These are phyloP conservation scores for Ceratobasidium sp. DNA, from an alignment of 1,284 basidiomycete species.

Conservation along the genomic window DNA sequence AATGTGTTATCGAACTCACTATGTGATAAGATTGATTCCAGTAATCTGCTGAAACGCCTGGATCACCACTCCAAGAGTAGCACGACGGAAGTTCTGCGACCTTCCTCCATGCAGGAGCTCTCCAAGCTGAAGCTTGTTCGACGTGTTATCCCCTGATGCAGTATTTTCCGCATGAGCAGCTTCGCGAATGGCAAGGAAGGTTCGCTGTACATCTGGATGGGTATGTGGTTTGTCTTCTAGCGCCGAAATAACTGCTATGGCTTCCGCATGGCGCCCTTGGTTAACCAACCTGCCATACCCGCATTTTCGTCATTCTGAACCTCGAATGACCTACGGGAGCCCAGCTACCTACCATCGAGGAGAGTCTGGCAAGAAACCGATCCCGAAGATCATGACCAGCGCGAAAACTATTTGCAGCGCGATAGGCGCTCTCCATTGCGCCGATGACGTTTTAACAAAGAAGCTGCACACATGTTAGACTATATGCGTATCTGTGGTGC, in stretches of 20 bases:
- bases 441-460: conserved; percentile 60
- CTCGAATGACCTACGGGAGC: no score
- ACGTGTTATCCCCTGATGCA: conserved; percentile 37
- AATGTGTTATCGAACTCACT: conserved; percentile 56
- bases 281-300: conserved; percentile 59
- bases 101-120: conserved; percentile 67
- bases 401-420: conserved; percentile 71
- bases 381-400: conserved; percentile 63
- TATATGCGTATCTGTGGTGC: conserved; percentile 21
- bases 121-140: conserved; percentile 51
- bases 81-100: conserved; percentile 69
- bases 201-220: conserved; percentile 61
- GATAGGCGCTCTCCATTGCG: conserved; percentile 73
- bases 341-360: conserved; percentile 63
- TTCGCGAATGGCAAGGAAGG: conserved; percentile 63
- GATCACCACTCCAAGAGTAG: conserved; percentile 63
- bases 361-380: conserved; percentile 71
- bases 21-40: conserved; percentile 71
- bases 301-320: not conserved
- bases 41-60: conserved; percentile 78
- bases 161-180: conserved; percentile 56
- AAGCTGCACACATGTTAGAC: conserved; percentile 51
- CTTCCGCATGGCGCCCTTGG: conserved; percentile 65
- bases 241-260: conserved; percentile 68
- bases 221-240: conserved; percentile 63